Evolutionary conservation across 2,329 filamentous ascomycete species (phyloP).

Genomic region (Diplodia mutila): DNA sequence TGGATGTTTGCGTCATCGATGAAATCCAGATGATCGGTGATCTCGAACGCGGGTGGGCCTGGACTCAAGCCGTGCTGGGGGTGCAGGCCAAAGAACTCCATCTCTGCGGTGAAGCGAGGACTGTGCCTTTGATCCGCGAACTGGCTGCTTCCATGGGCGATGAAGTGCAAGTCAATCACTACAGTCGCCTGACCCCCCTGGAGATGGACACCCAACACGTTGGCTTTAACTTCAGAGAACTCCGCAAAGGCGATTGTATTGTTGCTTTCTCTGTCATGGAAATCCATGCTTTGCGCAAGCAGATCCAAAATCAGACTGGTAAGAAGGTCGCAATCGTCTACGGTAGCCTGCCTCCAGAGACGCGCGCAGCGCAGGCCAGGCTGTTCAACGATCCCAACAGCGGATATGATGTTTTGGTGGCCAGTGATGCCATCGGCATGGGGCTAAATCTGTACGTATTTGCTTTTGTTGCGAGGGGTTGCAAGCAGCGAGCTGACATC

Average conservation of each 20-base stretch:
- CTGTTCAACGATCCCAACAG: constrained; percentile 95
- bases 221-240: constrained; percentile 62
- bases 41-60: constrained; percentile 81
- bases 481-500: constrained; percentile 30
- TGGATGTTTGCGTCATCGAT: constrained; percentile 94
- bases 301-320: constrained; percentile 76
- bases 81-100: constrained; percentile 87
- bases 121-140: constrained; percentile 75
- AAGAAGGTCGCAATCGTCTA: constrained; percentile 90
- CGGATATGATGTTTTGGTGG: constrained; percentile 92
- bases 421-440: constrained; percentile 97
- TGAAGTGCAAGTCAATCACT: constrained; percentile 77
- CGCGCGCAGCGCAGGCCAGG: constrained; percentile 84
- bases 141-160: constrained; percentile 82
- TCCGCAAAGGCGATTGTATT: constrained; percentile 88
- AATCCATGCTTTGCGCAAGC: constrained; percentile 77
- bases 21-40: constrained; percentile 98
- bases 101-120: constrained; percentile 86
- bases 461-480: constrained; percentile 18
- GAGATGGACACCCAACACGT: constrained; percentile 68
- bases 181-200: constrained; percentile 81
- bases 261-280: constrained; percentile 82
- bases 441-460: constrained; percentile 78
- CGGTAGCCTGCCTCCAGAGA: constrained; percentile 88
- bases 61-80: constrained; percentile 89